Conservation (phyloP, 1,284 basidiomycete genomes). For the Nidula niveotomentosa region DNA sequence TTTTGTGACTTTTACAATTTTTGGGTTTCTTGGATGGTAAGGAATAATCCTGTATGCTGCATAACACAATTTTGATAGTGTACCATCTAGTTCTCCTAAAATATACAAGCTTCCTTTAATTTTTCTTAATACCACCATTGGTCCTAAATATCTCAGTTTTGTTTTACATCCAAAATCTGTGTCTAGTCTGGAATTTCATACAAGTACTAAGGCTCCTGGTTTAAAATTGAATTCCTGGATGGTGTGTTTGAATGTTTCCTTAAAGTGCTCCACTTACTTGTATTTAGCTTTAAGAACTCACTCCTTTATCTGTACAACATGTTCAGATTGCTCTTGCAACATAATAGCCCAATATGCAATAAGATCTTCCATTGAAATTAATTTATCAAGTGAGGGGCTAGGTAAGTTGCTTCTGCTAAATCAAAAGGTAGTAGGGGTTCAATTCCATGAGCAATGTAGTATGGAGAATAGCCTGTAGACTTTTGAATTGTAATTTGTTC, state of each 20-base stretch:
- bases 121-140: conserved; percentile 27
- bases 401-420: conserved; percentile 35
- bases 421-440: conserved; percentile 39
- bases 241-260: conserved; percentile 14
- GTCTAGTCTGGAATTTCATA: conserved; percentile 22
- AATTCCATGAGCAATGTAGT: conserved; percentile 30
- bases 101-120: conserved; percentile 25
- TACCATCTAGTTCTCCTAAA: background rate
- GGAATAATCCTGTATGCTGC: background rate
- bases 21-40: background rate
- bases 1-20: conserved; percentile 3
- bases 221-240: conserved; percentile 31
- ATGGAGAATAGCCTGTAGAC: conserved; percentile 30
- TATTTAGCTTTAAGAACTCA: conserved; percentile 18
- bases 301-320: conserved; percentile 10
- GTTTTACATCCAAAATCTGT: conserved; percentile 27
- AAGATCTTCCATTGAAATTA: conserved; percentile 20
- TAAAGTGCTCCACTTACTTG: conserved; percentile 15
- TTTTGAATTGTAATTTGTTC: conserved; percentile 30
- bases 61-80: background rate
- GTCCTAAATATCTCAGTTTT: conserved; percentile 29
- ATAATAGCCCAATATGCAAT: conserved; percentile 14
- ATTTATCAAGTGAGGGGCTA: conserved; percentile 18
- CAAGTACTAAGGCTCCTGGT: conserved; percentile 14
- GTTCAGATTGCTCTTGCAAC: conserved; percentile 17